Evolutionary conservation across 2,329 filamentous ascomycete species (phyloP).

Genomic region (Blumeria hordei): DNA sequence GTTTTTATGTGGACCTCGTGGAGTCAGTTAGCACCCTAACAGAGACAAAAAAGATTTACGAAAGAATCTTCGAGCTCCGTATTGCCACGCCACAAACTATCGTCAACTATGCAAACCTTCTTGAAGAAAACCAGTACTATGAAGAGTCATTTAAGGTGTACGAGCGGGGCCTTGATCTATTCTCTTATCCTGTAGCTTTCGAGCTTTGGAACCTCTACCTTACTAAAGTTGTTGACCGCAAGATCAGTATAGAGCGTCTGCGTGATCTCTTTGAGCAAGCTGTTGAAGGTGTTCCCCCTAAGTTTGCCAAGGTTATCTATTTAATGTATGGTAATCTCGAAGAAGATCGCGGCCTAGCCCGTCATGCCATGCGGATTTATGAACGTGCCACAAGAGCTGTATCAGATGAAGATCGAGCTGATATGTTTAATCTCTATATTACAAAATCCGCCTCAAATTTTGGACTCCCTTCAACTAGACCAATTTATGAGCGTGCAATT

Average conservation of each 20-base stretch:
- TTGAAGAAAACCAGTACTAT: conserved; percentile 86
- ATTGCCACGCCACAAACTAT: conserved; percentile 97
- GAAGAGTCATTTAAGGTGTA: conserved; percentile 98
- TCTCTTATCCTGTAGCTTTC: conserved; percentile 93
- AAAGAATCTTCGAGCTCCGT: conserved; percentile 89
- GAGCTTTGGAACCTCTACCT: conserved; percentile 97
- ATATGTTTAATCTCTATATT: conserved; percentile 99
- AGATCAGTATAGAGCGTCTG: conserved; percentile 82
- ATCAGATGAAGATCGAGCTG: conserved; percentile 75
- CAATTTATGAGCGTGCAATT: conserved; percentile 92
- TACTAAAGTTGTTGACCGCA: conserved; percentile 87
- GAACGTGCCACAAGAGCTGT: conserved; percentile 90
- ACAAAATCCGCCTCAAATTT: conserved; percentile 98
- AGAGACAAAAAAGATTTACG: conserved; percentile 84
- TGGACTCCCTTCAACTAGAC: conserved; percentile 74
- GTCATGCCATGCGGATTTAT: conserved; percentile 97
- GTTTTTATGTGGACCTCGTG: conserved; percentile 94
- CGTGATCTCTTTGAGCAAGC: conserved; percentile 95
- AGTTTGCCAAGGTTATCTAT: conserved; percentile 88
- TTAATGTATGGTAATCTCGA: conserved; percentile 97
- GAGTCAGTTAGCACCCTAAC: conserved; percentile 81
- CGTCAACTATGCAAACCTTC: conserved; percentile 88
- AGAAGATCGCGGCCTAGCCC: conserved; percentile 78
- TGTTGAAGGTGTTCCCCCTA: conserved; percentile 78
- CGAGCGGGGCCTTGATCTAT: conserved; percentile 88